These are phyloP conservation scores for Annona squamosa DNA, from an alignment of 164 flowering plant species.

Conservation along the genomic window DNA sequence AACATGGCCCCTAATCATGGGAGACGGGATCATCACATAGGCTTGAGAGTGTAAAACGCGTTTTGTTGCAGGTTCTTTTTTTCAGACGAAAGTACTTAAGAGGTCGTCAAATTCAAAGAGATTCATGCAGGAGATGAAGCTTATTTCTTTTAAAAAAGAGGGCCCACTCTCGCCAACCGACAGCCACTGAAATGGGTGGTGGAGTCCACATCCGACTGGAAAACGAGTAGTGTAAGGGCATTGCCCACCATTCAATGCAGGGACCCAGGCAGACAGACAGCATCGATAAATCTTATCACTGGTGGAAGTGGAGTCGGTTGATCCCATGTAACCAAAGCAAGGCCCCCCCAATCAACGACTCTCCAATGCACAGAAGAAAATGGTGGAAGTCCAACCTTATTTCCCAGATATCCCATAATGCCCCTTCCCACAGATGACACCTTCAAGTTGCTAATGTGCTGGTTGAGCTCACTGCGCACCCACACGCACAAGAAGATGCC, in stretches of 20 bases:
- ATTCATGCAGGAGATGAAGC: not conserved
- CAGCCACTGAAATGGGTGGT: not conserved
- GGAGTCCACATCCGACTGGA: not conserved
- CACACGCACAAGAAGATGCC: constrained; percentile 78
- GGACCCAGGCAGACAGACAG: not conserved
- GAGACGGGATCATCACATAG: too few relatives aligned
- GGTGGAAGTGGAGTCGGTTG: not conserved
- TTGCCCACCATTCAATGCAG: not conserved
- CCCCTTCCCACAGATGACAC: constrained; percentile 90
- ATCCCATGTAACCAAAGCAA: not conserved
- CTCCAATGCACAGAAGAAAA: not conserved
- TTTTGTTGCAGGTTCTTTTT: too few relatives aligned
- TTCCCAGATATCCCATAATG: constrained; percentile 88
- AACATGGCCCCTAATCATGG: too few relatives aligned
- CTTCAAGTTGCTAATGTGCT: constrained; percentile 45
- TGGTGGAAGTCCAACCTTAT: constrained; percentile 44
- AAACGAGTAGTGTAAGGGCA: not conserved
- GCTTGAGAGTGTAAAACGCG: too few relatives aligned
- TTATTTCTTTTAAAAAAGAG: not conserved
- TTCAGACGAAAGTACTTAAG: too few relatives aligned
- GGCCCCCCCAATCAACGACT: not conserved
- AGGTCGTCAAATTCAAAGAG: too few relatives aligned
- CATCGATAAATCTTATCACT: not conserved
- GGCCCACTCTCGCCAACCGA: not conserved
- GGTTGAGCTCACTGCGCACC: constrained; percentile 55